Evolutionary conservation across 305 asterid species (phyloP).

Genomic region (Solanum hybrid): DNA sequence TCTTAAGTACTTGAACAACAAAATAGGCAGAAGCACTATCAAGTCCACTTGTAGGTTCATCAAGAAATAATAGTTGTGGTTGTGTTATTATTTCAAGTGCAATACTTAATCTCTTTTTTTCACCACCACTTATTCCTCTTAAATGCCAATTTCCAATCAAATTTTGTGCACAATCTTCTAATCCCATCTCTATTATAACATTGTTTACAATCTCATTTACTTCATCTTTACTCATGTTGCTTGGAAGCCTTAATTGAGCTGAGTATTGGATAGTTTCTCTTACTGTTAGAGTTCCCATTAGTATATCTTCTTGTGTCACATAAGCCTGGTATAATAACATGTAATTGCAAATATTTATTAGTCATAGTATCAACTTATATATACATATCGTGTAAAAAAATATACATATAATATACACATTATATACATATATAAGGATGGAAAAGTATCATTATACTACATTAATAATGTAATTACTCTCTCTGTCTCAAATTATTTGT

Average conservation of each 20-base stretch:
- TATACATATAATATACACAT: not conserved
- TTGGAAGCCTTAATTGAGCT: conserved; percentile 54
- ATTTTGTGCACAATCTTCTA: conserved; percentile 67
- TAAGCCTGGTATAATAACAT: conserved; percentile 43
- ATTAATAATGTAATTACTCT: not conserved
- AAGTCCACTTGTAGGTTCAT: conserved; percentile 84
- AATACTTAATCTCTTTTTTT: conserved; percentile 71
- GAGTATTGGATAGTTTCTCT: conserved; percentile 65
- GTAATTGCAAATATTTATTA: not conserved
- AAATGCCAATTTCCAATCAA: conserved; percentile 76
- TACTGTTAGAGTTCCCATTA: conserved; percentile 66
- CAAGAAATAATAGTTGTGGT: conserved; percentile 67
- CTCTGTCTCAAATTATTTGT: not conserved
- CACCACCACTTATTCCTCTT: conserved; percentile 87
- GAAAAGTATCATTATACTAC: not conserved
- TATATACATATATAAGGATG: not conserved
- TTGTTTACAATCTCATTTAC: conserved; percentile 34
- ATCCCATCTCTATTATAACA: conserved; percentile 64
- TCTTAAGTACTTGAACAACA: conserved; percentile 58
- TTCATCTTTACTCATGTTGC: conserved; percentile 25
- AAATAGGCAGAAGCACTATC: conserved; percentile 84
- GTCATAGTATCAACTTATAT: not conserved
- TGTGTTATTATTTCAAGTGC: conserved; percentile 68
- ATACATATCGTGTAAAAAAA: not conserved
- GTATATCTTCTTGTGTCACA: conserved; percentile 69